These are phyloP conservation scores for Fusarium praegraminearum DNA, from an alignment of 2,329 filamentous ascomycete genomes.

Conservation along the genomic window DNA sequence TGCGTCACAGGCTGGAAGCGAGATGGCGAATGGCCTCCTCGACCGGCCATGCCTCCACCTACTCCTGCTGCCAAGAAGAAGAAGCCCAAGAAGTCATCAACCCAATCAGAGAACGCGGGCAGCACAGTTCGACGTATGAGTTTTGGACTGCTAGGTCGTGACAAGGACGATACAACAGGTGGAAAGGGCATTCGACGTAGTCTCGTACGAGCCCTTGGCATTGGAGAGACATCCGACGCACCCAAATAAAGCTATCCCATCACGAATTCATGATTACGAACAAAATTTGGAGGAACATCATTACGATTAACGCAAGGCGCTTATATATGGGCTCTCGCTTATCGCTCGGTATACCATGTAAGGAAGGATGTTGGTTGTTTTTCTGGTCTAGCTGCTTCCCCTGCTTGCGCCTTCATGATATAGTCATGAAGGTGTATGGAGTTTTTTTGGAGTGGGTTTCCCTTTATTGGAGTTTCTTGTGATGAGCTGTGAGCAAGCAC, in stretches of 20 bases:
- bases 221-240: slow-evolving; percentile 50
- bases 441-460: slow-evolving; percentile 25
- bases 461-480: slow-evolving; percentile 13
- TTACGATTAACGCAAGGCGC: slow-evolving; percentile 32
- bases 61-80: slow-evolving; percentile 55
- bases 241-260: slow-evolving; percentile 18
- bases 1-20: slow-evolving; percentile 93
- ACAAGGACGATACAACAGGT: slow-evolving; percentile 51
- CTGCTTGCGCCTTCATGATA: neutral
- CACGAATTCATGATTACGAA: slow-evolving; percentile 40
- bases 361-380: slow-evolving; percentile 9
- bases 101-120: slow-evolving; percentile 42
- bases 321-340: slow-evolving; percentile 30
- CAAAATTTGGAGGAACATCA: slow-evolving; percentile 26
- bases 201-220: slow-evolving; percentile 60
- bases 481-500: slow-evolving; percentile 25
- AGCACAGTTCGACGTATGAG: slow-evolving; percentile 59
- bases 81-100: slow-evolving; percentile 50
- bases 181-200: slow-evolving; percentile 60
- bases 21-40: slow-evolving; percentile 89
- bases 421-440: slow-evolving; percentile 16
- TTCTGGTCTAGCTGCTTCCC: slow-evolving; percentile 16
- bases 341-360: slow-evolving; percentile 14
- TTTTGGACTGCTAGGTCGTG: slow-evolving; percentile 60
- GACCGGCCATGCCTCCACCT: slow-evolving; percentile 58